Conservation (phyloP, 1,284 basidiomycete species). For the Apiotrichum veenhuisii region DNA sequence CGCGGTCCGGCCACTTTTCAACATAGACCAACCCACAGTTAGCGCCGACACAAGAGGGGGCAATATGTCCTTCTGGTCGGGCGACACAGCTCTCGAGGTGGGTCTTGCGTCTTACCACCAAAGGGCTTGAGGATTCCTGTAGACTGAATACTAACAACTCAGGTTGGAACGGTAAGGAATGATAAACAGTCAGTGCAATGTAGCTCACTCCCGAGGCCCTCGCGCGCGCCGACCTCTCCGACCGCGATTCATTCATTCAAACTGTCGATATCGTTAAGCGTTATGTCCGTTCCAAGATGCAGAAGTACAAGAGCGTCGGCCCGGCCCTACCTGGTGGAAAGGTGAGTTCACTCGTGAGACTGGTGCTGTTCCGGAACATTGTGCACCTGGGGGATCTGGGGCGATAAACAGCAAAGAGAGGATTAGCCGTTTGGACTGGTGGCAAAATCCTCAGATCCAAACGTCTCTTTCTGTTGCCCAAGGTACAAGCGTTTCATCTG, state of each 20-base stretch:
- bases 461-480: too few relatives aligned
- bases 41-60: neutral
- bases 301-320: slow-evolving; percentile 22
- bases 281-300: slow-evolving; percentile 27
- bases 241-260: slow-evolving; percentile 14
- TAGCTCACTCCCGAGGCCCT: slow-evolving; percentile 10
- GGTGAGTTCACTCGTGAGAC: too few relatives aligned
- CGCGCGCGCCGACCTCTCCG: slow-evolving; percentile 20
- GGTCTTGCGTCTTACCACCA: neutral
- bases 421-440: too few relatives aligned
- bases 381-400: too few relatives aligned
- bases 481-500: too few relatives aligned
- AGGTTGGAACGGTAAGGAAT: slow-evolving; percentile 9
- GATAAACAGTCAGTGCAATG: neutral
- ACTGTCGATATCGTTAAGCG: slow-evolving; percentile 28
- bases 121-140: too few relatives aligned
- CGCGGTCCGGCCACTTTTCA: too few relatives aligned
- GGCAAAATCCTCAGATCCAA: too few relatives aligned
- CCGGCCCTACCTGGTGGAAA: slow-evolving; percentile 26
- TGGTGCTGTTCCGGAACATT: too few relatives aligned
- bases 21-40: neutral
- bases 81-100: slow-evolving; percentile 22
- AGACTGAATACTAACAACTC: slow-evolving; percentile 7
- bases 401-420: too few relatives aligned
- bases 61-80: slow-evolving; percentile 1